Evolutionary conservation across 2,329 filamentous ascomycete genomes (phyloP), one percentile per base, ranked within the genome.

Genomic region (Curvularia sp.): DNA sequence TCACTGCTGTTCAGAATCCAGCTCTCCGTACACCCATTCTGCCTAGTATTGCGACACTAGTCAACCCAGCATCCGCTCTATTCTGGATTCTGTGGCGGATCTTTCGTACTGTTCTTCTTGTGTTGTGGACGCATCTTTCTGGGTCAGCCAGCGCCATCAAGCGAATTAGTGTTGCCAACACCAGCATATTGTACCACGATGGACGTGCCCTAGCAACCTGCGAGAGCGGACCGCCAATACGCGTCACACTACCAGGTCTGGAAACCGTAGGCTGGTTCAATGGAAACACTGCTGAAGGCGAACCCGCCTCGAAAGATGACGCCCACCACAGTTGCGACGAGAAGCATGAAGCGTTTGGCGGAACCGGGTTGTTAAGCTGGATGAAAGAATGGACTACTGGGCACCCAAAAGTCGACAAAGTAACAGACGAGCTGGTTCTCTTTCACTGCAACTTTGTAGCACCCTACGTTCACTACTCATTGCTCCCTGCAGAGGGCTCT

Each of bases 201-300:
- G 87, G 88, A 9, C 80, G 88, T 61, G 88, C 87, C 4, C 69
- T 92, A 58, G 89, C 89, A 3, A 88, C 87, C 0, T 91, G 88
- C 63, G 88, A 91, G 72, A 90, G 87, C 63, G 89, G 89, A 0
- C 88, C 88, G 3, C 89, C 88, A 0, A 87, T 91, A 69, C 81
- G 88, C 26, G 80, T 91, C 49, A 80, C 84, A 7, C 76, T 91
- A 6, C 89, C 89, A 0, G 79, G 80, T 0, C 73, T 92, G 22
- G 84, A 89, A 62, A 91, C 89, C 0, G 80, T 91, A 7, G 89
- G 88, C 41, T 91, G 89, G 89, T 91, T 84, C 74, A 82, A 89
- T 67, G 89, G 88, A 6, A 76, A 78, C 1, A 75, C 65, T 15
- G 84, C 84, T 18, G 86, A 89, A 57, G 80, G 80, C 15, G 76